Base-by-base conservation (phyloP, 1,284 basidiomycete genomes). In the Papiliotrema flavescens region DNA sequence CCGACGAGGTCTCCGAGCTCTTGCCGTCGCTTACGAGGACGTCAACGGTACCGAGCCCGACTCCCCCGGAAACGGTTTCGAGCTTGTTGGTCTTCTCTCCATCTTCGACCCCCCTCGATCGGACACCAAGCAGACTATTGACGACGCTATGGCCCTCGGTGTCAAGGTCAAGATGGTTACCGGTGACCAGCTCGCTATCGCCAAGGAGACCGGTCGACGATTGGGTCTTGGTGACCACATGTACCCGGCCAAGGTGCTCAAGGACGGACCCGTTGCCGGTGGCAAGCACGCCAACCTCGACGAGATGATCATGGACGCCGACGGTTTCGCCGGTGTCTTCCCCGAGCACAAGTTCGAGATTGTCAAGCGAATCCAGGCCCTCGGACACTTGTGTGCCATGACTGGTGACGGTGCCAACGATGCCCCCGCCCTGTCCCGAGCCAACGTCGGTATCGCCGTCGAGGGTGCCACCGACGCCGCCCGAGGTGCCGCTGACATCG, bases 161-260 rank as follows among this genome's bases (percentile, higher is more conserved):
- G 93, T 98, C 66, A 88, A 88, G 78, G 94, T 98, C 78, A 98
- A 98, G 88, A 98, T 98, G 95, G 93, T 97, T 63, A 98, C 94
- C 47, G 94, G 94, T 85, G 94, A 98, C 79, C 92, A 97, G 82
- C 90, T 98, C 73, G 94, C 95, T 67, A 98, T 98, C 66, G 94
- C 94, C 57, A 98, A 98, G 85, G 95, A 98, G 79, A 98, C 94
- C 62, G 94, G 95, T 67, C 89, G 93, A 79, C 90, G 93, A 82
- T 89, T 98, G 55, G 94, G 94, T 73, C 82, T 90, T 62, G 91
- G 91, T 76, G 91, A 94, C 79, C 90, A 95, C 83, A 95, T 96
- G 90, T 95, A 93, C 83, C 86, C 89, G 61, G 87, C 91, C 66
- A 93, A 93, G 83, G 90, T 94, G 44, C 83, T 95, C 75, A 92